These are phyloP conservation scores for Chrysanthemum seticuspe DNA, from an alignment of 129 eudicot genomes.

Conservation along the genomic window DNA sequence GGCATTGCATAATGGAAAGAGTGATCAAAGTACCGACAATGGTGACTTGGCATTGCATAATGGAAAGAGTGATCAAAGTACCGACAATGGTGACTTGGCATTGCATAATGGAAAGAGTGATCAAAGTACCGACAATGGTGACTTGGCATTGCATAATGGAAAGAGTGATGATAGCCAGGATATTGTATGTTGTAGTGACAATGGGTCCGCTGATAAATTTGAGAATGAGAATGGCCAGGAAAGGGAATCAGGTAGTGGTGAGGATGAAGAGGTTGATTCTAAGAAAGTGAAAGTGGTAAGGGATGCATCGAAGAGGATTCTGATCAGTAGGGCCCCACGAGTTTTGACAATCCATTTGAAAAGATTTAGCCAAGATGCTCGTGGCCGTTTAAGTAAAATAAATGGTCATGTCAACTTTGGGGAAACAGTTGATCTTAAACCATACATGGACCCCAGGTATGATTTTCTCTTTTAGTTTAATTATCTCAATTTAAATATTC, in stretches of 20 bases:
- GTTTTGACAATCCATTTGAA: slow-evolving; percentile 85
- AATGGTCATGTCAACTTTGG: slow-evolving; percentile 78
- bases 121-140: too few relatives aligned
- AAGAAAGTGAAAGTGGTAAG: slow-evolving; percentile 70
- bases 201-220: slow-evolving; percentile 20
- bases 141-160: not conserved
- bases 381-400: slow-evolving; percentile 84
- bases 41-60: not conserved
- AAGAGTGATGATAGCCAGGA: slow-evolving; percentile 22
- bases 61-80: slow-evolving; percentile 25
- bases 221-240: slow-evolving; percentile 24
- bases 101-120: slow-evolving; percentile 28
- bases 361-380: slow-evolving; percentile 88
- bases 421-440: slow-evolving; percentile 70
- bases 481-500: not conserved
- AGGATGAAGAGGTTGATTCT: slow-evolving; percentile 48
- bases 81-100: slow-evolving; percentile 22
- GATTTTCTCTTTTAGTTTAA: slow-evolving; percentile 15
- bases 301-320: slow-evolving; percentile 82
- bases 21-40: too few relatives aligned
- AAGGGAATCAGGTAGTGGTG: slow-evolving; percentile 37
- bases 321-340: slow-evolving; percentile 64
- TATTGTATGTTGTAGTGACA: slow-evolving; percentile 24
- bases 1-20: not conserved
- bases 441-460: slow-evolving; percentile 87